phyloP scores from a whole-genome alignment of 768 basidiomycete genomes.

The Lentinula sp. region DNA sequence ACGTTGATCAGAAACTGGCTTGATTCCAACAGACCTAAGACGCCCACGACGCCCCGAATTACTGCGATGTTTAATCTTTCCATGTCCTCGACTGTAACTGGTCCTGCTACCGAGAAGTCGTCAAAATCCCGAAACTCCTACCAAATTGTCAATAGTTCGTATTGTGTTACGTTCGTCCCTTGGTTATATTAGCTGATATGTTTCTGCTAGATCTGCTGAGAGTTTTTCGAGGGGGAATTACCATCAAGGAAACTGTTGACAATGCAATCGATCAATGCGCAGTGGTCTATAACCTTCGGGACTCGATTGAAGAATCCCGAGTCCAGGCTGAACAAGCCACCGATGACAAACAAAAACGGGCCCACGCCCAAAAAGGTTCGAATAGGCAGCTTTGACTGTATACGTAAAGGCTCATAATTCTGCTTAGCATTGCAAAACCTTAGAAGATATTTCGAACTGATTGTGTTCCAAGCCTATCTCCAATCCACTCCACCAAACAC shows the following conservation, averaged over 20 bases:
- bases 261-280: constrained; percentile 84
- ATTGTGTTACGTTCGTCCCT: background rate
- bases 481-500: constrained; percentile 80
- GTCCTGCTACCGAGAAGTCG: constrained; percentile 13
- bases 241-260: constrained; percentile 83
- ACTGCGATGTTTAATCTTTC: constrained; percentile 35
- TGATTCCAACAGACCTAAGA: constrained; percentile 29
- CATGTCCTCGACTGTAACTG: constrained; percentile 25
- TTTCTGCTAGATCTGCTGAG: constrained; percentile 60
- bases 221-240: constrained; percentile 80
- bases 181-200: constrained; percentile 5
- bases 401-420: constrained; percentile 5
- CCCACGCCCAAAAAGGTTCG: constrained; percentile 67
- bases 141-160: constrained; percentile 83
- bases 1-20: constrained; percentile 85
- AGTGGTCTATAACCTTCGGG: constrained; percentile 77
- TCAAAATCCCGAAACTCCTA: constrained; percentile 52
- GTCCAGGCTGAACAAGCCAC: constrained; percentile 69
- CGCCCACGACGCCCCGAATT: constrained; percentile 29
- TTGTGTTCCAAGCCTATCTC: constrained; percentile 87
- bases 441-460: constrained; percentile 77
- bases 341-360: constrained; percentile 63
- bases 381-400: background rate
- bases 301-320: constrained; percentile 82
- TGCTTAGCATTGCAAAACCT: constrained; percentile 68